Percentiles rank a stretch among this genome's conserved stretches.
These are phyloP conservation scores for Hanseniaspora lindneri DNA, from an alignment of 805 yeast genomes.

Conservation along the genomic window DNA sequence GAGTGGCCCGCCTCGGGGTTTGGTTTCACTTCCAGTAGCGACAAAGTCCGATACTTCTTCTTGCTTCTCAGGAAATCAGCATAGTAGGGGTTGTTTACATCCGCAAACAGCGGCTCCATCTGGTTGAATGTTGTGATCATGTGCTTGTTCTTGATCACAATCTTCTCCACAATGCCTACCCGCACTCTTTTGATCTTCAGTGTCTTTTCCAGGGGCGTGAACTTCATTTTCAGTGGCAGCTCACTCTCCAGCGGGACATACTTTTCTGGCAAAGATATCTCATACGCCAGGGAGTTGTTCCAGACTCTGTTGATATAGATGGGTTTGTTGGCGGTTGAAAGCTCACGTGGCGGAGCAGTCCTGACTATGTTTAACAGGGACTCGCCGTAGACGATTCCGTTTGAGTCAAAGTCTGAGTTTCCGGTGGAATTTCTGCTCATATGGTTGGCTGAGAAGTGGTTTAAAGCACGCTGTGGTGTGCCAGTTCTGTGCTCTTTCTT, in stretches of 20 bases:
- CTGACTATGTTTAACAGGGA: constrained; percentile 30
- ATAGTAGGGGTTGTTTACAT: constrained; percentile 27
- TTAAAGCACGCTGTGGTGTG: neutral
- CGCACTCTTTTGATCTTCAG: constrained; percentile 51
- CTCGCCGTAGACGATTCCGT: constrained; percentile 24
- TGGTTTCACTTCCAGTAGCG: constrained; percentile 55
- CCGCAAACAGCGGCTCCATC: constrained; percentile 29
- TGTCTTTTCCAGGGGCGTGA: constrained; percentile 54
- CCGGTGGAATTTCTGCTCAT: neutral
- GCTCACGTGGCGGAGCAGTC: constrained; percentile 32
- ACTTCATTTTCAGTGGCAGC: constrained; percentile 48
- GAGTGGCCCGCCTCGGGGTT: constrained; percentile 34
- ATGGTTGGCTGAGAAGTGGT: neutral
- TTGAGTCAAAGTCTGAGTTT: neutral
- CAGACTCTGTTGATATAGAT: constrained; percentile 64
- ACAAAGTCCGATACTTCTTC: constrained; percentile 40
- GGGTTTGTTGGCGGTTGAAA: constrained; percentile 48
- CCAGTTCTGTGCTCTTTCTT: too few relatives aligned
- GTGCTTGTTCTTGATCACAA: constrained; percentile 50
- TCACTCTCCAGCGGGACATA: constrained; percentile 53
- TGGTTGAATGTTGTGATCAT: constrained; percentile 44
- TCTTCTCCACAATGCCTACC: constrained; percentile 54
- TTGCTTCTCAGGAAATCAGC: constrained; percentile 26
- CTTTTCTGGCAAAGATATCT: constrained; percentile 58
- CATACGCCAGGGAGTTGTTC: constrained; percentile 60